These are phyloP conservation scores for Hypoxylon rickii DNA, from an alignment of 495 filamentous ascomycete species.

Conservation along the genomic window DNA sequence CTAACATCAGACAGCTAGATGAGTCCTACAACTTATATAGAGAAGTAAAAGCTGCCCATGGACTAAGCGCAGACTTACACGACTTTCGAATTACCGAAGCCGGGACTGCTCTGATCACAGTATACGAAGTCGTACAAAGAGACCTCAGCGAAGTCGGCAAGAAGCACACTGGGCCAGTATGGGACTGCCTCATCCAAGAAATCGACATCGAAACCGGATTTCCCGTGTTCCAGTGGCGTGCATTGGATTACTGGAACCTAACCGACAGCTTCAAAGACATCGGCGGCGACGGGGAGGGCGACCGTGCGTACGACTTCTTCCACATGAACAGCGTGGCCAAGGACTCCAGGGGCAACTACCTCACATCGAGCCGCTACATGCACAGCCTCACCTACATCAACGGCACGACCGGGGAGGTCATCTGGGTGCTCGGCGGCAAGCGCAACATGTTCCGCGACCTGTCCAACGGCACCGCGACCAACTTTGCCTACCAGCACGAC, in stretches of 20 bases:
- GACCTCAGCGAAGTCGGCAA: conserved; percentile 45
- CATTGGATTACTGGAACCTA: conserved; percentile 42
- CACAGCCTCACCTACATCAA: conserved; percentile 63
- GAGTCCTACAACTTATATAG: conserved; percentile 12
- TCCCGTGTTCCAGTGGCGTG: conserved; percentile 47
- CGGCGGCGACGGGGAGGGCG: conserved; percentile 26
- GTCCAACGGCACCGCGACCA: conserved; percentile 40
- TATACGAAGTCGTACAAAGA: conserved; percentile 43
- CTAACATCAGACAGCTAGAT: conserved; percentile 14
- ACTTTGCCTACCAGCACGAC: conserved; percentile 67
- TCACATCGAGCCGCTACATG: conserved; percentile 62
- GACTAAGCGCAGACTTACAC: conserved; percentile 38
- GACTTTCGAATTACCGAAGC: conserved; percentile 54
- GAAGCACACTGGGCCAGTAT: conserved; percentile 47
- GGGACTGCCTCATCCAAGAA: conserved; percentile 55
- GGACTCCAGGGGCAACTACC: conserved; percentile 58
- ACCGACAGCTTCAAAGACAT: conserved; percentile 27
- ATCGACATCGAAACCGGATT: conserved; percentile 50
- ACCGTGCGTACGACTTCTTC: conserved; percentile 63
- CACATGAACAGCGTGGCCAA: conserved; percentile 69
- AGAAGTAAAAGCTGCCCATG: conserved; percentile 19
- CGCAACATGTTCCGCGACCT: conserved; percentile 44
- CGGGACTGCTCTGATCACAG: conserved; percentile 51
- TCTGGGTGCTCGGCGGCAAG: conserved; percentile 62
- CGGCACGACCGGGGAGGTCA: conserved; percentile 58